Conservation (phyloP, 495 filamentous ascomycete genomes). For the Daldinia loculata region DNA sequence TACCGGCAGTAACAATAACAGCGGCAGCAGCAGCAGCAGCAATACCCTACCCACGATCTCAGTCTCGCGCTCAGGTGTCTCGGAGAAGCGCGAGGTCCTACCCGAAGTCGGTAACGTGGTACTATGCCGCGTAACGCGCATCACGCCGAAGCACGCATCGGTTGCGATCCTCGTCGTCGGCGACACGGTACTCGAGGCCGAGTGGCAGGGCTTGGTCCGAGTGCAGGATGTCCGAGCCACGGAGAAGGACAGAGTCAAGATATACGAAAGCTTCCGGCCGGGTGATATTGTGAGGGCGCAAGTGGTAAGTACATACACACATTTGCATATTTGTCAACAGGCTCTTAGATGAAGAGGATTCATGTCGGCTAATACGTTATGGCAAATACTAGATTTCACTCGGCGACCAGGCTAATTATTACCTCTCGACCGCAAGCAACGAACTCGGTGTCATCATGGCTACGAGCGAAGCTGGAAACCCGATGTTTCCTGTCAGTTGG, state of each 20-base stretch:
- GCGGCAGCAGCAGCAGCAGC: conserved; percentile 20
- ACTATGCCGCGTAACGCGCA: conserved; percentile 83
- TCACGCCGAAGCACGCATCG: conserved; percentile 81
- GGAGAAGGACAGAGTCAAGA: conserved; percentile 92
- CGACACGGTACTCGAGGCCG: conserved; percentile 67
- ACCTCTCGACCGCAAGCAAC: conserved; percentile 87
- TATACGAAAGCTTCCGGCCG: conserved; percentile 89
- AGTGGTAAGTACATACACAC: conserved; percentile 65
- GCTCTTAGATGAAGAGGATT: too few relatives aligned
- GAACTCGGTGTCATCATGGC: conserved; percentile 95
- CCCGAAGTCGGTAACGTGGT: conserved; percentile 82
- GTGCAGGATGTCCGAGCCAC: conserved; percentile 92
- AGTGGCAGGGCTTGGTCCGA: conserved; percentile 70
- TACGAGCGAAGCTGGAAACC: conserved; percentile 83
- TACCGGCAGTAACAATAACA: conserved; percentile 7
- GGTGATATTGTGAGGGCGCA: conserved; percentile 91
- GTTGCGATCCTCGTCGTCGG: conserved; percentile 83
- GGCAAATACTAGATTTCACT: conserved; percentile 70
- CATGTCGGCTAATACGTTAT: background rate
- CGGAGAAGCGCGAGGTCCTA: conserved; percentile 71
- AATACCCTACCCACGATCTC: conserved; percentile 51
- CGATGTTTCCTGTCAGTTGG: conserved; percentile 93
- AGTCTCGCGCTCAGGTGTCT: conserved; percentile 46
- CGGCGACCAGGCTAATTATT: conserved; percentile 94
- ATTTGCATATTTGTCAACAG: background rate